A percentile compares a stretch with the other conserved stretches of the same genome.
Conservation (phyloP, 208 protist genomes). For the Leishmania major region DNA sequence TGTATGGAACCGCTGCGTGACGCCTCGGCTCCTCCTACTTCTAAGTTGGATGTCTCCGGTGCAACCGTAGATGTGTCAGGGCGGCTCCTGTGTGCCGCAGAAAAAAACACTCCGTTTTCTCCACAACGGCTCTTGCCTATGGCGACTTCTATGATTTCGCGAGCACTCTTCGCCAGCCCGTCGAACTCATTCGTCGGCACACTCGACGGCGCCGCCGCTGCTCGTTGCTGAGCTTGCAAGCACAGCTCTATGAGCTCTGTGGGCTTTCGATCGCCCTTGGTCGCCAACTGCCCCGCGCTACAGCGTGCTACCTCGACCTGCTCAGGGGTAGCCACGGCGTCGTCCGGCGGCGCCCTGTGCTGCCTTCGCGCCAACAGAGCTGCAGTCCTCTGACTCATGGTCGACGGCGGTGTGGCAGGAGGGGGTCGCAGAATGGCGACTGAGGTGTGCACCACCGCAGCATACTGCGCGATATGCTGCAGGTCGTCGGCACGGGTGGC, state of each 20-base stretch:
- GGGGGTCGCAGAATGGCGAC: conserved; percentile 16
- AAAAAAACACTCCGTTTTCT: conserved; percentile 1
- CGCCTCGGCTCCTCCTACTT: neutral
- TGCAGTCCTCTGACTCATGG: neutral
- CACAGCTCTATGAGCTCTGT: conserved; percentile 20
- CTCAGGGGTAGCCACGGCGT: conserved; percentile 7
- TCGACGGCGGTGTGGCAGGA: neutral
- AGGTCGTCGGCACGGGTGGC: conserved; percentile 9
- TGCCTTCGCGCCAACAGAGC: conserved; percentile 10
- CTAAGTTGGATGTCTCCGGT: neutral
- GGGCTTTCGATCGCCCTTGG: conserved; percentile 13
- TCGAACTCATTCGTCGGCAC: conserved; percentile 34
- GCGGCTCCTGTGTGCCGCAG: neutral
- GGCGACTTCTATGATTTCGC: conserved; percentile 9
- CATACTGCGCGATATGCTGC: conserved; percentile 20
- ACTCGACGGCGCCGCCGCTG: conserved; percentile 14
- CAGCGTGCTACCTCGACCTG: conserved; percentile 12
- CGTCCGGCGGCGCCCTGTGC: neutral
- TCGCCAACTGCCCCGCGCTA: conserved; percentile 20
- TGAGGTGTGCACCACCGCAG: conserved; percentile 18
- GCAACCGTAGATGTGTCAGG: too few species aligned
- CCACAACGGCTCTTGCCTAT: conserved; percentile 3
- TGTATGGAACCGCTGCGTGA: neutral
- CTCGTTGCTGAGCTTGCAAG: conserved; percentile 1
- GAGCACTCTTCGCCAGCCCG: conserved; percentile 19